These are phyloP conservation scores for Globisporangium parvum DNA, from an alignment of 352 stramenopile genomes.

Conservation along the genomic window DNA sequence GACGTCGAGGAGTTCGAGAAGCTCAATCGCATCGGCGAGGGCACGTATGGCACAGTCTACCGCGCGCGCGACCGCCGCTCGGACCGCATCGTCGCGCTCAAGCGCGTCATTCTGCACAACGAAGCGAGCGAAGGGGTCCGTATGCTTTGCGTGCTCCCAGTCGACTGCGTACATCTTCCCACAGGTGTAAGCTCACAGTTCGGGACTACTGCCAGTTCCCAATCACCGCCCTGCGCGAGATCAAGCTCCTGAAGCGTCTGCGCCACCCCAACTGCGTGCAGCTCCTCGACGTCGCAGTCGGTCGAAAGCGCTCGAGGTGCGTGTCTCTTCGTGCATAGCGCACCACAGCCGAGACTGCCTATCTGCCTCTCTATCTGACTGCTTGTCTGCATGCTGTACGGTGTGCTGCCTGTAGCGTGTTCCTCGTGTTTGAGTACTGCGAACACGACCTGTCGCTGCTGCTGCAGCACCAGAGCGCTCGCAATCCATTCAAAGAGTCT, in stretches of 20 bases:
- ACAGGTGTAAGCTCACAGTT: not conserved
- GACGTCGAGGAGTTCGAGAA: constrained; percentile 68
- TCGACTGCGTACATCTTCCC: not conserved
- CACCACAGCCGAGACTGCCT: too few relatives aligned
- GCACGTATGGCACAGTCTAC: constrained; percentile 89
- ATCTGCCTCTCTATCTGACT: too few relatives aligned
- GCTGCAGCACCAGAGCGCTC: constrained; percentile 40
- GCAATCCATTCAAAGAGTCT: constrained; percentile 65
- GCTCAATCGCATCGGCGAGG: constrained; percentile 78
- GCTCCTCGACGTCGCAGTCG: constrained; percentile 67
- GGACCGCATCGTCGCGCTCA: constrained; percentile 83
- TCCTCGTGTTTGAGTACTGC: constrained; percentile 90
- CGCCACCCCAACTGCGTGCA: constrained; percentile 67
- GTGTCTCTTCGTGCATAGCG: not conserved
- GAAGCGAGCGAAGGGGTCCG: constrained; percentile 85
- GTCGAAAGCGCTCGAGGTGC: constrained; percentile 55
- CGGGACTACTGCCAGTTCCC: constrained; percentile 36
- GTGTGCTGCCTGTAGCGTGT: constrained; percentile 38
- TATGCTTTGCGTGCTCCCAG: not conserved
- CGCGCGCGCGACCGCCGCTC: constrained; percentile 62
- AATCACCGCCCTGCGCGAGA: constrained; percentile 71
- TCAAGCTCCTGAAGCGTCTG: constrained; percentile 66
- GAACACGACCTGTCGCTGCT: constrained; percentile 80
- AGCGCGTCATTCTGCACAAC: constrained; percentile 90
- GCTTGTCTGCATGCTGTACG: not conserved